These are phyloP conservation scores for Diaporthe aspalathi DNA, from an alignment of 2,329 filamentous ascomycete genomes.

Conservation along the genomic window DNA sequence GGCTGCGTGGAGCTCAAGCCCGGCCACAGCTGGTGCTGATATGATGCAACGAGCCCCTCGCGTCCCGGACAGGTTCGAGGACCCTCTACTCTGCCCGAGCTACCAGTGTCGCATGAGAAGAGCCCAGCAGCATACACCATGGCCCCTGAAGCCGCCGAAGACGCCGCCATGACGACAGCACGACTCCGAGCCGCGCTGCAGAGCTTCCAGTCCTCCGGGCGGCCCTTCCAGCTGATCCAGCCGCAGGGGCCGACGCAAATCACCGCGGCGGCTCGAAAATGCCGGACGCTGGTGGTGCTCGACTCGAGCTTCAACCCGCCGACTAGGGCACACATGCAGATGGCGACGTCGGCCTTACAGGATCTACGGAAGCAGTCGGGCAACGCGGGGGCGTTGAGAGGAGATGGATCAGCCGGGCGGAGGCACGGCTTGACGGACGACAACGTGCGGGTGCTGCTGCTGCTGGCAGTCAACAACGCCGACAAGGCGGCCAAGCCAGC, in stretches of 20 bases:
- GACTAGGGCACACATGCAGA: slow-evolving; percentile 69
- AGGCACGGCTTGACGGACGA: not conserved
- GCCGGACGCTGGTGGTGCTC: slow-evolving; percentile 63
- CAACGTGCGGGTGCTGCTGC: slow-evolving; percentile 62
- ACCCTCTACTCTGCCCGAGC: not conserved
- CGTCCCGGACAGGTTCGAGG: not conserved
- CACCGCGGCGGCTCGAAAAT: slow-evolving; percentile 41
- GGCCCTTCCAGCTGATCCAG: slow-evolving; percentile 32
- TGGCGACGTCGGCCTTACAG: slow-evolving; percentile 62
- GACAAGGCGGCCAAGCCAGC: slow-evolving; percentile 76
- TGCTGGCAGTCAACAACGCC: slow-evolving; percentile 73
- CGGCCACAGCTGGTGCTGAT: not conserved
- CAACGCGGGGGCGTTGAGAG: slow-evolving; percentile 21
- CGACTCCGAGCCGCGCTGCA: slow-evolving; percentile 32
- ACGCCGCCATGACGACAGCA: slow-evolving; percentile 28
- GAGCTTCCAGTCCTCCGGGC: slow-evolving; percentile 34
- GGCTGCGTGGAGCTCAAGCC: not conserved
- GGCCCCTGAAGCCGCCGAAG: slow-evolving; percentile 2
- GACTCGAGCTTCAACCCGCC: slow-evolving; percentile 79
- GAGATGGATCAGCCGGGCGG: slow-evolving; percentile 16
- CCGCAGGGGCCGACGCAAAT: not conserved
- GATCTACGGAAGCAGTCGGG: slow-evolving; percentile 37
- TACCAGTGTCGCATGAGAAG: not conserved
- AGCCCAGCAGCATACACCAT: slow-evolving; percentile 9
- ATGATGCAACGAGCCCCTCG: slow-evolving; percentile 25